A percentile compares a stretch with the other conserved stretches of the same genome.
Conservation (phyloP, 345 rosid genomes). For the Hibiscus tridactylites region DNA sequence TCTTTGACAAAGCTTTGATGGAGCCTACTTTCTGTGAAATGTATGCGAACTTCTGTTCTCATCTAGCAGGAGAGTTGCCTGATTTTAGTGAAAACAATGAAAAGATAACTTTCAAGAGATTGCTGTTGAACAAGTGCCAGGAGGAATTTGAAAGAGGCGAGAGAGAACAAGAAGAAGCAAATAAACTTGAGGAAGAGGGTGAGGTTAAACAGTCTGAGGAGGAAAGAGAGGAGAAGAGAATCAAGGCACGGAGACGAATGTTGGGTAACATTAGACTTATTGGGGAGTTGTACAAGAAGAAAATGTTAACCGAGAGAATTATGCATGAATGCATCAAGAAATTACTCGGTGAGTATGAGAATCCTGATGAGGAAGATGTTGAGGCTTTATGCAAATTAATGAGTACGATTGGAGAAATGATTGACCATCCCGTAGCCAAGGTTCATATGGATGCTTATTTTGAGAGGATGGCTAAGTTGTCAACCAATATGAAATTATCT, state of each 20-base stretch:
- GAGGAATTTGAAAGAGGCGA: slow-evolving; percentile 96
- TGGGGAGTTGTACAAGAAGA: slow-evolving; percentile 93
- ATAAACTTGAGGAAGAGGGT: slow-evolving; percentile 78
- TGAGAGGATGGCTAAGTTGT: slow-evolving; percentile 56
- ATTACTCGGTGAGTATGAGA: slow-evolving; percentile 64
- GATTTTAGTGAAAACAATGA: slow-evolving; percentile 62
- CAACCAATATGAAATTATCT: slow-evolving; percentile 62
- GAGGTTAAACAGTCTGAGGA: slow-evolving; percentile 60
- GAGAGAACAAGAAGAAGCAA: slow-evolving; percentile 90
- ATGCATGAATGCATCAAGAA: slow-evolving; percentile 84
- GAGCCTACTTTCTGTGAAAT: slow-evolving; percentile 98
- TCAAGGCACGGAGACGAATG: slow-evolving; percentile 83
- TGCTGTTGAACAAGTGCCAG: slow-evolving; percentile 90
- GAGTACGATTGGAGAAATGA: slow-evolving; percentile 90
- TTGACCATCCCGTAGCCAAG: slow-evolving; percentile 73
- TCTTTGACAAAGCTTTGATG: slow-evolving; percentile 94
- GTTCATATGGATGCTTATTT: slow-evolving; percentile 66
- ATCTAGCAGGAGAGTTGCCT: slow-evolving; percentile 66
- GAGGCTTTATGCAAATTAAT: slow-evolving; percentile 88
- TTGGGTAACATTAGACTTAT: slow-evolving; percentile 92
- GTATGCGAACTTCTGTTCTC: slow-evolving; percentile 76
- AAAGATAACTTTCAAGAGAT: slow-evolving; percentile 76
- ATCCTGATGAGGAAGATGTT: slow-evolving; percentile 86
- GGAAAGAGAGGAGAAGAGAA: slow-evolving; percentile 82
- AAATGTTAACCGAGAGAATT: slow-evolving; percentile 84